Base-by-base conservation (phyloP, 2,329 filamentous ascomycete species). In the Fusarium coffeatum region DNA sequence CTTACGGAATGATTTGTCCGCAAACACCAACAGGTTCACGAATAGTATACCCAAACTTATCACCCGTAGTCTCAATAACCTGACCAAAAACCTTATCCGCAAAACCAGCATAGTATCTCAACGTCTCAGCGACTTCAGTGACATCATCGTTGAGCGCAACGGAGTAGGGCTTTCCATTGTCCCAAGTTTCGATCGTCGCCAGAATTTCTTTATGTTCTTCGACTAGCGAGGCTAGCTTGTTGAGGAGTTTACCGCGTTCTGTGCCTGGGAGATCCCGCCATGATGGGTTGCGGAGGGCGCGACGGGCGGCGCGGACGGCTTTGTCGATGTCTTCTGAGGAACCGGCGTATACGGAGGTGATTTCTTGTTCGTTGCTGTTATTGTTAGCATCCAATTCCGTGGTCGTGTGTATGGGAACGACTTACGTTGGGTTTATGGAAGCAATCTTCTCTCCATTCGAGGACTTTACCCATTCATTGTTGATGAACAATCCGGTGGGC, bases 61-160 rank as follows among this genome's bases (percentile, higher is more conserved):
- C 81, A 0, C 85, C 83, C 0, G 85, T 88, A 0, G 90, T 92
- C 60, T 90, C 89, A 70, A 94, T 93, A 13, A 91, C 92, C 76
- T 92, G 88, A 13, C 92, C 92, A 68, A 90, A 88, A 49, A 93
- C 88, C 82, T 94, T 94, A 80, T 94, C 92, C 23, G 92, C 90
- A 80, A 88, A 94, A 32, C 92, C 92, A 45, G 88, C 90, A 75
- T 94, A 95, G 79, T 95, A 94, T 70, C 90, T 89, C 43, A 89
- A 81, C 16, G 88, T 80, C 58, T 73, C 74, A 7, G 80, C 73
- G 15, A 81, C 80, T 64, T 83, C 80, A 2, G 77, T 82, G 8
- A 94, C 70, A 74, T 94, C 92, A 54, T 91, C 90, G 43, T 84
- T 85, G n/a, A 90, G 76, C 0, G 92, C 84, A 15, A 90, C 89